phyloP scores from a whole-genome alignment of 805 yeast species.

The Candida endomychidarum region DNA sequence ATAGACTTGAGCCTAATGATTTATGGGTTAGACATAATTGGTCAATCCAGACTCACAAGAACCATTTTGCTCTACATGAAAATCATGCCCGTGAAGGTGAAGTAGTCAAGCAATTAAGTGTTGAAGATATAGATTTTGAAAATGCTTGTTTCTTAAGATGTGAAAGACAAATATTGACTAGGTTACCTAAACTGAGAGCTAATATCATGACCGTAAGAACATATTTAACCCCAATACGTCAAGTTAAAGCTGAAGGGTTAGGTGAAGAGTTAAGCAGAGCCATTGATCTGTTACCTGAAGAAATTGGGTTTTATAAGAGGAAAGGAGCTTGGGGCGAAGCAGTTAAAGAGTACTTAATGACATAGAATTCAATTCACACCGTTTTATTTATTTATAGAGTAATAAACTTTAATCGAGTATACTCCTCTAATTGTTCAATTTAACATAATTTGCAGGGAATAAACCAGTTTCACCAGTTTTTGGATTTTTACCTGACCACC shows the following conservation, averaged over 20 bases:
- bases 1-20: slow-evolving; percentile 50
- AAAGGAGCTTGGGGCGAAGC: slow-evolving; percentile 41
- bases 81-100: slow-evolving; percentile 37
- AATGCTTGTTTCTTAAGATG: slow-evolving; percentile 33
- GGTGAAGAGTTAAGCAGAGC: slow-evolving; percentile 30
- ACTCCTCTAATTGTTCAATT: slow-evolving; percentile 17
- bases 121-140: slow-evolving; percentile 35
- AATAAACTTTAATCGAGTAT: neutral
- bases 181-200: slow-evolving; percentile 37
- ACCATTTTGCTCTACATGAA: slow-evolving; percentile 26
- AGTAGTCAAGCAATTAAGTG: slow-evolving; percentile 19
- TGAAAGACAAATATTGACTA: slow-evolving; percentile 37
- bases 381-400: slow-evolving; percentile 3
- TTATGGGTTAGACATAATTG: slow-evolving; percentile 67
- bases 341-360: slow-evolving; percentile 28
- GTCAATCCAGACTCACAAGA: slow-evolving; percentile 63
- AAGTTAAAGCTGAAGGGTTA: slow-evolving; percentile 33
- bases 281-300: slow-evolving; percentile 39
- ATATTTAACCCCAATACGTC: slow-evolving; percentile 30
- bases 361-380: slow-evolving; percentile 5
- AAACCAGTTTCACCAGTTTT: slow-evolving; percentile 73
- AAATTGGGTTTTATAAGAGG: slow-evolving; percentile 37
- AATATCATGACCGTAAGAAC: slow-evolving; percentile 38
- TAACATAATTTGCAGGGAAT: slow-evolving; percentile 90
- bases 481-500: slow-evolving; percentile 88